Conservation (phyloP, 2,329 filamentous ascomycete species). For the Seiridium cupressi region DNA sequence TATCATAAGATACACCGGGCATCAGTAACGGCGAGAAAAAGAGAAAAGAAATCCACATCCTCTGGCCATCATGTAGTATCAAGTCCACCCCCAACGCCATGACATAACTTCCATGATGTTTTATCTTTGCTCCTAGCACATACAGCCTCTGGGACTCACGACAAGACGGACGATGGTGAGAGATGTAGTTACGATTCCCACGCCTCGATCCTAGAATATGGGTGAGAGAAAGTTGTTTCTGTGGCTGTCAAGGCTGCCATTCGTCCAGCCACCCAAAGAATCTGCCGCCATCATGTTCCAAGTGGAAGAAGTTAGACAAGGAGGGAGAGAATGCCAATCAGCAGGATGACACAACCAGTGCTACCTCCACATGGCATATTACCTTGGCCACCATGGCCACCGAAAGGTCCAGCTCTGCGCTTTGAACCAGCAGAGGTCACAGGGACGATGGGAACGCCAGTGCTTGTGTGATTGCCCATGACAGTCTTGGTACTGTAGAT, state of each 20-base stretch:
- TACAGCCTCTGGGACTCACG: too few relatives aligned
- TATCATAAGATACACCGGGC: not conserved
- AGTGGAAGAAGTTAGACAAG: constrained; percentile 1
- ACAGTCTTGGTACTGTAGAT: constrained; percentile 1
- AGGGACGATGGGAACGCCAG: not conserved
- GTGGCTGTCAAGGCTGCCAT: too few relatives aligned
- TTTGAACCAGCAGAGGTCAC: not conserved
- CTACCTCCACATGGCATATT: not conserved
- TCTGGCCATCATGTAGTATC: not conserved
- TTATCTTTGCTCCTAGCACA: too few relatives aligned
- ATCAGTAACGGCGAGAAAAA: not conserved
- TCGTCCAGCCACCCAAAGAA: too few relatives aligned
- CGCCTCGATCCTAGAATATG: too few relatives aligned
- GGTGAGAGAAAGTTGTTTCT: too few relatives aligned
- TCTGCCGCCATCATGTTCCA: not conserved
- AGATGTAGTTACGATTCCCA: too few relatives aligned
- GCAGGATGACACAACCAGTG: constrained; percentile 16
- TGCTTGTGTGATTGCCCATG: not conserved
- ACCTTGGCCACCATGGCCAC: not conserved
- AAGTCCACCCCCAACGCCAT: not conserved
- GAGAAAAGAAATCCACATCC: not conserved
- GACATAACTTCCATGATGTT: not conserved
- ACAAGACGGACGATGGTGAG: too few relatives aligned
- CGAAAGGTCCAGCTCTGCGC: not conserved
- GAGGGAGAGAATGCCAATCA: constrained; percentile 14